Base-by-base conservation (phyloP, 2,329 filamentous ascomycete genomes). In the Neonectria neomacrospora region DNA sequence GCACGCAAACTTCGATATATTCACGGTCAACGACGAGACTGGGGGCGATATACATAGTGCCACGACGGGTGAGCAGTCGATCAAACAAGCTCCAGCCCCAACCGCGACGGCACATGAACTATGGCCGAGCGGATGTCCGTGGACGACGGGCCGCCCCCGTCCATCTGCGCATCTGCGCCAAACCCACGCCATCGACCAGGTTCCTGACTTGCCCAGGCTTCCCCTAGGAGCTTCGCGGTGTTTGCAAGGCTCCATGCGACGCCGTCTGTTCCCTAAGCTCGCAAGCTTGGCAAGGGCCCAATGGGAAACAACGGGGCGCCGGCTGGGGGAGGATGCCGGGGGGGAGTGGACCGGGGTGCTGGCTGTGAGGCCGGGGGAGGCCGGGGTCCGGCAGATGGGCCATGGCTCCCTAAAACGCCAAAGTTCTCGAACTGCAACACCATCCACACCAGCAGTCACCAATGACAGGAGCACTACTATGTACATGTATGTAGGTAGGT, bases 61-160 rank as follows among this genome's bases (percentile, higher is more conserved):
- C 11, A 32, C 10, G 30, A 37, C 14, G 22, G 16, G n/a, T 26
- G 10, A n/a, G n/a, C 47, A 30, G 42, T 58, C 55, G 42, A 52
- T 58, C 55, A 58, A 39, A 52, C 47, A 58, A 58, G 47, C 47
- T 52, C 37, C 47, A 52, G 23, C 50, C 55, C 16, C 55, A 58
- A 58, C 45, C 47, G 47, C 34, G 28, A 30, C 47, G 37, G 45
- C 22, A 44, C 55, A 52, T 44, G 55, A 58, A 58, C 55, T 22
- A 32, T 58, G 55, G 47, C 20, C 28, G 37, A 52, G 47, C 20
- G 55, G 55, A 50, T 52, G 39, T 42, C 55, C 37, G 47, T 58
- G 55, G 47, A 32, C 18, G 37, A 44, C 47, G 55, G 55, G 23
- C 39, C 55, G 55, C 47, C 47, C 47, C 47, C 47, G 37, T 50